A percentile compares a stretch with the other conserved stretches of the same genome.
phyloP scores from a whole-genome alignment of 192 early-diverging fungal genomes.

The Paraglomus brasilianum region DNA sequence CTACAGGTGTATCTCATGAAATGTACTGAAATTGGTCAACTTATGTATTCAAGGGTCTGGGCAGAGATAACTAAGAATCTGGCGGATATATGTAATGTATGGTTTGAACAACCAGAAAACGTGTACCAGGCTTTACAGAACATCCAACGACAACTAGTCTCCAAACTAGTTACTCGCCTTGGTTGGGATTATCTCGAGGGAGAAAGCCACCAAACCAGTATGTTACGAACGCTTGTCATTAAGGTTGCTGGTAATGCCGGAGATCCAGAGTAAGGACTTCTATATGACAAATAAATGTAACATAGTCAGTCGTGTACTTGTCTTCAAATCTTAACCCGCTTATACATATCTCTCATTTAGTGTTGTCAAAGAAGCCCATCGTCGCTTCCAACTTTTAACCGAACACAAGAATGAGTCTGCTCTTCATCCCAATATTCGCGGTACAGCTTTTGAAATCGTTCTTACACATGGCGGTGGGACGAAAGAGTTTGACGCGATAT shows the following conservation, averaged over 20 bases:
- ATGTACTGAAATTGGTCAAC: slow-evolving; percentile 19
- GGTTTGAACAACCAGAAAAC: slow-evolving; percentile 63
- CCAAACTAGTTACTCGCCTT: slow-evolving; percentile 65
- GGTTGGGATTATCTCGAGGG: slow-evolving; percentile 73
- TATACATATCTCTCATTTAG: background rate
- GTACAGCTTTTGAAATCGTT: slow-evolving; percentile 70
- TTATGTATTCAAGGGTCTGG: slow-evolving; percentile 60
- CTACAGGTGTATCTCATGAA: background rate
- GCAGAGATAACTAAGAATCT: slow-evolving; percentile 60
- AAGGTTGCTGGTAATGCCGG: slow-evolving; percentile 66
- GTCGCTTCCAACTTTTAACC: slow-evolving; percentile 68
- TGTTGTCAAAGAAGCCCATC: slow-evolving; percentile 63
- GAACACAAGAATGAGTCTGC: slow-evolving; percentile 63
- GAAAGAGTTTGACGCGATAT: slow-evolving; percentile 61
- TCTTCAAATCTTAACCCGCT: too few relatives aligned
- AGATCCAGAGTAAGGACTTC: slow-evolving; percentile 48
- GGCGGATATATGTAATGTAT: slow-evolving; percentile 59
- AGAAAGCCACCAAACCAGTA: slow-evolving; percentile 74
- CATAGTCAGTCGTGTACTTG: too few relatives aligned
- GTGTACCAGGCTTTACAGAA: slow-evolving; percentile 61
- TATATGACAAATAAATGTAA: too few relatives aligned
- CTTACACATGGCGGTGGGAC: slow-evolving; percentile 59
- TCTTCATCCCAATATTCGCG: slow-evolving; percentile 71
- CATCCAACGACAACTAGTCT: slow-evolving; percentile 72
- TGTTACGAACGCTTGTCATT: slow-evolving; percentile 76